Base-by-base conservation (phyloP, 2,329 filamentous ascomycete species). In the Aureobasidium subglaciale region DNA sequence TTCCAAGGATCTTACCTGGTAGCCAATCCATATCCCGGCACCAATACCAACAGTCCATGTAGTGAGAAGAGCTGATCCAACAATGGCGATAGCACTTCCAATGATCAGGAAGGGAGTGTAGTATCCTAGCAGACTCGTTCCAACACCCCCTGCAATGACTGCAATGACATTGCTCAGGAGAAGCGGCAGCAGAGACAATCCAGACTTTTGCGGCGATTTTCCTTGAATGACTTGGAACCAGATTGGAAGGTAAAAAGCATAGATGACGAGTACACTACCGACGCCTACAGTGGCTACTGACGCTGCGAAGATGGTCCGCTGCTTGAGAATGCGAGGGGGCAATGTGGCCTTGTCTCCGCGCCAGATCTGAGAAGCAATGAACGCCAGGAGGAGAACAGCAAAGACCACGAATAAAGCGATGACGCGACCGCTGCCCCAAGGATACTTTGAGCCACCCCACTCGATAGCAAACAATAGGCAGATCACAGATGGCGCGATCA, bases 401-500 rank as follows among this genome's bases (percentile, higher is more conserved):
- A 57, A 57, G 22, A 48, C 20, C 4, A 55, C 38, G 22, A 58
- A 34, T 15, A 58, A 25, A 4, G n/a, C 49, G 22, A 60, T 62
- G 20, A 68, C 58, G 13, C 41, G 30, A n/a, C 57, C 56, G 22
- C 61, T 56, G 2, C 50, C 59, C 67, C 67, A 70, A 15, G 64
- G 34, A 54, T 80, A 58, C 1, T 64, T 70, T 1, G 66, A 67
- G 7, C 77, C 76, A 5, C 70, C 70, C 34, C 79, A 71, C 57
- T 80, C 73, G 71, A 59, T 67, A 65, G 63, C 78, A 61, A 65
- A 71, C 66, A 62, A 68, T 64, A 59, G 67, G 68, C 71, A 80
- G 4, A 64, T 56, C 16, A 68, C 61, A 3, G 55, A 22, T n/a
- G 54, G 27, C 13, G 34, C 34, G 16, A 56, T 27, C 7, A 49